These are phyloP conservation scores for Daldinia sp. DNA, from an alignment of 2,329 filamentous ascomycete species.

Conservation along the genomic window DNA sequence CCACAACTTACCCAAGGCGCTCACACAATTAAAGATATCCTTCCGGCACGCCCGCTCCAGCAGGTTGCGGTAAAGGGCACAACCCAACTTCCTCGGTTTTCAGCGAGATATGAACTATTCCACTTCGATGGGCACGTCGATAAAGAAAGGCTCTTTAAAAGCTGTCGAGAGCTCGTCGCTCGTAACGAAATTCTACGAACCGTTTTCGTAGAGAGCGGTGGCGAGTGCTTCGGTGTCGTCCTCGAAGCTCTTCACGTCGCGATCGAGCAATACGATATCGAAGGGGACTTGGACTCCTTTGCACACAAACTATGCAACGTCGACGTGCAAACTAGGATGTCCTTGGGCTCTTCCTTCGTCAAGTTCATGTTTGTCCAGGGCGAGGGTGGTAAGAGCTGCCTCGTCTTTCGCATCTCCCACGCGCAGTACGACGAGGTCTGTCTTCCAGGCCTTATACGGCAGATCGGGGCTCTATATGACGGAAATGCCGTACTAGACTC, in stretches of 20 bases:
- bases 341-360: constrained; percentile 66
- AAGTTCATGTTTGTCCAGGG: constrained; percentile 64
- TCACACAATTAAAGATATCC: constrained; percentile 62
- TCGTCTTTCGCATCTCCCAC: constrained; percentile 71
- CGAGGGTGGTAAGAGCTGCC: constrained; percentile 49
- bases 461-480: constrained; percentile 64
- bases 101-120: constrained; percentile 70
- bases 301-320: constrained; percentile 61
- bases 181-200: constrained; percentile 72
- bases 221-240: constrained; percentile 64
- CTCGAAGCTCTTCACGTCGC: constrained; percentile 61
- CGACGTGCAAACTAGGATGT: constrained; percentile 64
- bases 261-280: constrained; percentile 62
- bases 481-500: constrained; percentile 44
- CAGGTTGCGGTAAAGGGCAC: constrained; percentile 67
- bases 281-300: constrained; percentile 60
- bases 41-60: constrained; percentile 67
- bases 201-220: constrained; percentile 65
- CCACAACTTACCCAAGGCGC: constrained; percentile 59
- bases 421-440: constrained; percentile 76
- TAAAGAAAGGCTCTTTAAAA: constrained; percentile 55
- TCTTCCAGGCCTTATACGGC: constrained; percentile 66
- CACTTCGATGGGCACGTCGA: constrained; percentile 64
- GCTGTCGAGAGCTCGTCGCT: constrained; percentile 64
- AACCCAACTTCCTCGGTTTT: constrained; percentile 65